Conservation (phyloP, 106 monocot genomes). For the Gastrodia elata region DNA sequence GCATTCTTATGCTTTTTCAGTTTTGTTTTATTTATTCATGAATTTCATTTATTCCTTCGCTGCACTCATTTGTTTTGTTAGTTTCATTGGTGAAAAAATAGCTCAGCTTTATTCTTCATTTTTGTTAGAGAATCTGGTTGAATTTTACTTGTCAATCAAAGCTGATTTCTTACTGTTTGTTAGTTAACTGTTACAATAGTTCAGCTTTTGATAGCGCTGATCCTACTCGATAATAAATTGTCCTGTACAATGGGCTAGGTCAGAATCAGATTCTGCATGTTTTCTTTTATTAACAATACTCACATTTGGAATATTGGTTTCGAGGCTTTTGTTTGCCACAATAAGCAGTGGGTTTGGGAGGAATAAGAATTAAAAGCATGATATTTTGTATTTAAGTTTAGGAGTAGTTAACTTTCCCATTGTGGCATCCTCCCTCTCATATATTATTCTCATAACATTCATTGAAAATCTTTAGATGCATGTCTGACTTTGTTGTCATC, state of each 20-base stretch:
- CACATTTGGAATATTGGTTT: background rate
- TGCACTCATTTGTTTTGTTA: background rate
- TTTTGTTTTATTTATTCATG: slow-evolving; percentile 1
- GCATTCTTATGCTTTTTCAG: background rate
- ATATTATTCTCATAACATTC: background rate
- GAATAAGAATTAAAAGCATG: background rate
- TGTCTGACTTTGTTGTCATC: background rate
- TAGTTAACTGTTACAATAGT: background rate
- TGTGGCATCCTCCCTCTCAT: background rate
- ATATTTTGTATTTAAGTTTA: background rate
- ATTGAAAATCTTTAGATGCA: background rate
- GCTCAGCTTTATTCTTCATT: background rate
- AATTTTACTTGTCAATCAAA: background rate
- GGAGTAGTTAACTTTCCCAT: background rate
- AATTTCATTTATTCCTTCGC: background rate
- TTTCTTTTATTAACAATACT: background rate
- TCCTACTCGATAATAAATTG: background rate
- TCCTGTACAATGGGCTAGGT: background rate
- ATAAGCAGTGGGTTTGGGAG: background rate
- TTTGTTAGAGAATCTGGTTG: background rate
- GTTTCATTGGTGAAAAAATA: background rate
- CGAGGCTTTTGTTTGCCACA: background rate
- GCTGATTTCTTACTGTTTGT: background rate
- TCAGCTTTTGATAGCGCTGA: background rate
- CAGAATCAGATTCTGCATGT: background rate